Conservation (phyloP, 202 grass and related monocot genomes). For the Schoenoplectus triqueter region DNA sequence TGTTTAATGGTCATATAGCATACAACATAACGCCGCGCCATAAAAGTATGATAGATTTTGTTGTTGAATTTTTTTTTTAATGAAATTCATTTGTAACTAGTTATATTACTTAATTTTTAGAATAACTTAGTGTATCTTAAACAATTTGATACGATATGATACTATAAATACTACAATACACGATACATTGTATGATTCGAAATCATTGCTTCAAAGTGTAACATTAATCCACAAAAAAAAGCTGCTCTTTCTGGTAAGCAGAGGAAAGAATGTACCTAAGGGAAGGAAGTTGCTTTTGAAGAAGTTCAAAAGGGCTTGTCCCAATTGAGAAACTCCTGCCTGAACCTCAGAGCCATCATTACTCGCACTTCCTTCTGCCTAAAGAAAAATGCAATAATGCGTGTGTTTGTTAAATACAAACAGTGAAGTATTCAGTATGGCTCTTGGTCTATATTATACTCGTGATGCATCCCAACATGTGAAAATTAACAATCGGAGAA, state of each 20-base stretch:
- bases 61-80: too few relatives aligned
- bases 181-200: too few relatives aligned
- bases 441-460: too few relatives aligned
- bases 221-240: neutral
- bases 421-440: neutral
- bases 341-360: slow-evolving; percentile 28
- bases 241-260: neutral
- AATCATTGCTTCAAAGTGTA: neutral
- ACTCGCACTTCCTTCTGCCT: slow-evolving; percentile 51
- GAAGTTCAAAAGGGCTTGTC: slow-evolving; percentile 49
- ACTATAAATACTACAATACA: too few relatives aligned
- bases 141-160: too few relatives aligned
- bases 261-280: slow-evolving; percentile 49
- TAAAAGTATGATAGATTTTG: too few relatives aligned
- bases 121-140: too few relatives aligned
- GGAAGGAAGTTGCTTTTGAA: slow-evolving; percentile 82
- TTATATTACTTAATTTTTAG: too few relatives aligned
- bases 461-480: neutral
- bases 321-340: slow-evolving; percentile 35
- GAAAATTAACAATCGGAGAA: too few relatives aligned
- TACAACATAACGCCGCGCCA: too few relatives aligned
- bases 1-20: too few relatives aligned
- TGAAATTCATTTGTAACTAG: too few relatives aligned
- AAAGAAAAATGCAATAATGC: neutral
- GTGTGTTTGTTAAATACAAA: neutral